A percentile compares a stretch with the other conserved stretches of the same genome.
Evolutionary conservation across 2,329 filamentous ascomycete species (phyloP).

Genomic region (Colletotrichum liriopes): DNA sequence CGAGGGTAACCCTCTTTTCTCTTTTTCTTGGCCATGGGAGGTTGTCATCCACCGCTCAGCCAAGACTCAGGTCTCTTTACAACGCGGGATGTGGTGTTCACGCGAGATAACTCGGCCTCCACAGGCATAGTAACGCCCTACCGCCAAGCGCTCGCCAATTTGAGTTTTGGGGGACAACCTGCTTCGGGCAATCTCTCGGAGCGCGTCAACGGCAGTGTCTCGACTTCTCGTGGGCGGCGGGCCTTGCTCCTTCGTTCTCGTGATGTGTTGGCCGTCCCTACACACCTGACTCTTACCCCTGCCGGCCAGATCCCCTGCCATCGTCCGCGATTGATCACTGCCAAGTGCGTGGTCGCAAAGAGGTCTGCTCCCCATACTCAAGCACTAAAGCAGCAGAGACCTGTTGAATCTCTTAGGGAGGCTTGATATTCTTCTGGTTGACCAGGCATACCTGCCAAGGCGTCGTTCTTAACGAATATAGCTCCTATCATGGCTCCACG

Average conservation of each 20-base stretch:
- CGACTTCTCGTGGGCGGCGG: slow-evolving; percentile 3
- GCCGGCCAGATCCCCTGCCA: slow-evolving; percentile 2
- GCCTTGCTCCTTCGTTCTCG: slow-evolving; percentile 8
- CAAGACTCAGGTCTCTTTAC: not conserved
- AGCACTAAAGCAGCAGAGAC: slow-evolving; percentile 6
- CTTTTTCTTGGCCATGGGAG: not conserved
- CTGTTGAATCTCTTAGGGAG: not conserved
- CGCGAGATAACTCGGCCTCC: slow-evolving; percentile 1
- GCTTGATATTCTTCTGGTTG: slow-evolving; percentile 15
- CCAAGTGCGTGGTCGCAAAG: slow-evolving; percentile 23
- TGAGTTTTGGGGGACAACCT: slow-evolving; percentile 27
- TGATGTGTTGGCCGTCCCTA: slow-evolving; percentile 24
- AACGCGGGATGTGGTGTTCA: slow-evolving; percentile 8
- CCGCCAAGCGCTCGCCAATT: slow-evolving; percentile 35
- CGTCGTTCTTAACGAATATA: slow-evolving; percentile 21
- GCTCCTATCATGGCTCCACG: slow-evolving; percentile 25
- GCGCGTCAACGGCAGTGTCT: not conserved
- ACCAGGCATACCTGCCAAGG: slow-evolving; percentile 35
- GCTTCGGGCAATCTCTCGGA: slow-evolving; percentile 13
- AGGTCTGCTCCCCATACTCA: slow-evolving; percentile 6
- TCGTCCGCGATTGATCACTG: slow-evolving; percentile 29
- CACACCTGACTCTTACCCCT: slow-evolving; percentile 20
- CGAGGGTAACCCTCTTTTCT: not conserved
- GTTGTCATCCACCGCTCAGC: not conserved
- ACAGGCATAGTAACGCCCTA: slow-evolving; percentile 8